A percentile compares a stretch with the other conserved stretches of the same genome.
Evolutionary conservation across 169 alveolate species (phyloP).

Genomic region (Plasmodium gaboni): DNA sequence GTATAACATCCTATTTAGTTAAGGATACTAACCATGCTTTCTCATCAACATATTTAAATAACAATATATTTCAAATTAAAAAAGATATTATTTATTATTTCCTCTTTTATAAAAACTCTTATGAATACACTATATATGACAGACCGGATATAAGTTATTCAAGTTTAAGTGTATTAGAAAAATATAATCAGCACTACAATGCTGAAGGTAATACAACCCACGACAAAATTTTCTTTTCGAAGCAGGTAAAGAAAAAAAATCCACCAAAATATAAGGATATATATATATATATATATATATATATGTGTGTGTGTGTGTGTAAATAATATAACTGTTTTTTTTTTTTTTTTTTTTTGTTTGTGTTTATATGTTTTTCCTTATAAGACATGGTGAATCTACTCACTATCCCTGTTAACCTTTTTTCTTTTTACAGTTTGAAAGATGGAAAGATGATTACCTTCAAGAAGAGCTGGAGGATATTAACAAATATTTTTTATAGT

Average conservation of each 20-base stretch:
- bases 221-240: constrained; percentile 29
- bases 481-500: constrained; percentile 11
- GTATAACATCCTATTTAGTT: constrained; percentile 67
- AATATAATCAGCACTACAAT: constrained; percentile 40
- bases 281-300: no score
- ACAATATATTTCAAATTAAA: constrained; percentile 30
- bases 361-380: not conserved
- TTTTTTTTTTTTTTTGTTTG: not conserved
- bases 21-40: constrained; percentile 47
- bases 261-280: no score
- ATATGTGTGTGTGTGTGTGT: no score
- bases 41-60: constrained; percentile 29
- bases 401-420: not conserved
- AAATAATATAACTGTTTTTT: not conserved
- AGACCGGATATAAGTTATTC: constrained; percentile 72
- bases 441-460: constrained; percentile 57
- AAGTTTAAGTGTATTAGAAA: constrained; percentile 49
- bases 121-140: constrained; percentile 23
- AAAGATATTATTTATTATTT: constrained; percentile 68
- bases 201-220: not conserved
- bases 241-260: constrained; percentile 25
- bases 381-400: no score
- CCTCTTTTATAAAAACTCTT: constrained; percentile 51
- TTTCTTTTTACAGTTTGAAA: constrained; percentile 10
- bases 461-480: constrained; percentile 48